Evolutionary conservation across 768 basidiomycete genomes (phyloP).

Genomic region (Leccinellum luteum): DNA sequence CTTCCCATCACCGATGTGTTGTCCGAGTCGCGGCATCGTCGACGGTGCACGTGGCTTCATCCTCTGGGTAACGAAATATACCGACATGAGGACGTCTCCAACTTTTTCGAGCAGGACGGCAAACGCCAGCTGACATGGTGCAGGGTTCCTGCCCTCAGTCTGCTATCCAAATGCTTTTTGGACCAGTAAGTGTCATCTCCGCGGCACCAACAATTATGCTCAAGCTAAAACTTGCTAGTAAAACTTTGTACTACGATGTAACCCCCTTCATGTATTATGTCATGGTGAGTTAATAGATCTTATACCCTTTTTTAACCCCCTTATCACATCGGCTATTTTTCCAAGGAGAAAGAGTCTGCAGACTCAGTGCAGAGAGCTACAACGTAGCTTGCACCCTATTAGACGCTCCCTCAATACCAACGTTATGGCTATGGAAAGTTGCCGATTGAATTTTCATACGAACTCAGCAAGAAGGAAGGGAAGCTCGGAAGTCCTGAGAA

Average conservation of each 20-base stretch:
- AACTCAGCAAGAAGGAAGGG: slow-evolving; percentile 92
- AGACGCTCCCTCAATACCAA: slow-evolving; percentile 93
- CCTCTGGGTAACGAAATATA: slow-evolving; percentile 99
- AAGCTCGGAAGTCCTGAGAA: slow-evolving; percentile 98
- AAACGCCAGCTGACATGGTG: slow-evolving; percentile 96
- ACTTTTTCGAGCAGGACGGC: slow-evolving; percentile 96
- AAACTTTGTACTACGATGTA: slow-evolving; percentile 99
- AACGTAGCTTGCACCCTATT: slow-evolving; percentile 95
- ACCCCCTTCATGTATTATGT: slow-evolving; percentile 99
- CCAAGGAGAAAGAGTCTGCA: slow-evolving; percentile 97
- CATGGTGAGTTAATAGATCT: slow-evolving; percentile 60
- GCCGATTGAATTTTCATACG: slow-evolving; percentile 97
- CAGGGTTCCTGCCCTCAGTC: slow-evolving; percentile 61
- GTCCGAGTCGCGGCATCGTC: slow-evolving; percentile 68
- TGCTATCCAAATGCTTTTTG: slow-evolving; percentile 96
- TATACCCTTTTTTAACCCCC: slow-evolving; percentile 1
- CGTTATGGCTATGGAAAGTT: slow-evolving; percentile 94
- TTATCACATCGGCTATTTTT: slow-evolving; percentile 84
- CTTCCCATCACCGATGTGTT: slow-evolving; percentile 87
- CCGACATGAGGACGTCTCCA: slow-evolving; percentile 90
- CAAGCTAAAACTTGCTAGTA: slow-evolving; percentile 50
- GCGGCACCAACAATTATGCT: slow-evolving; percentile 8
- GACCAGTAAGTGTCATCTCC: slow-evolving; percentile 73
- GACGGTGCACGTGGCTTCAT: slow-evolving; percentile 85
- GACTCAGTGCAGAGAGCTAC: slow-evolving; percentile 64